Percentiles rank a stretch among this genome's conserved stretches.
phyloP scores from a whole-genome alignment of 768 basidiomycete species.

The Lyophyllum atratum region DNA sequence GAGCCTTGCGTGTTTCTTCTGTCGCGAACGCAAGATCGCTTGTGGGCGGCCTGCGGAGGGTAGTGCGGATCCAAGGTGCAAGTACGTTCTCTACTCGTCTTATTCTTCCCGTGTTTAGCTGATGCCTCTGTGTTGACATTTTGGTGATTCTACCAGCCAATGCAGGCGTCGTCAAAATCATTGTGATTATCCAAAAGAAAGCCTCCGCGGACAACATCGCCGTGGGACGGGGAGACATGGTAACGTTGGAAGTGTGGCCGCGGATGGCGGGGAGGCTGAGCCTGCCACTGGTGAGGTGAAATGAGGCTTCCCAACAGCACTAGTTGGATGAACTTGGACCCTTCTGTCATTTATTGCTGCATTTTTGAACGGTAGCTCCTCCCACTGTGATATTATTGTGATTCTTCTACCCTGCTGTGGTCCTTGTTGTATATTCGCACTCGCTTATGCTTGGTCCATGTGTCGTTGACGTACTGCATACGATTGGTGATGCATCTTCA shows the following conservation, averaged over 20 bases:
- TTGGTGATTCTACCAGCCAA: not conserved
- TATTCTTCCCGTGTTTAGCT: not conserved
- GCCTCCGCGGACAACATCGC: not conserved
- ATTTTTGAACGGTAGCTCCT: no score
- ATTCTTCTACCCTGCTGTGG: no score
- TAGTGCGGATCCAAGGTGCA: constrained; percentile 2
- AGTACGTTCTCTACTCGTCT: not conserved
- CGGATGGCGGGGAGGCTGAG: not conserved
- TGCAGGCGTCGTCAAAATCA: not conserved
- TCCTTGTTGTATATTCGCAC: no score
- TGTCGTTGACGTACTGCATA: no score
- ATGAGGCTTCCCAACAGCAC: no score
- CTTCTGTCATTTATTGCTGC: no score
- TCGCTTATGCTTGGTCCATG: no score
- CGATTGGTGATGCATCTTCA: no score
- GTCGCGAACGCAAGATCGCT: constrained; percentile 8
- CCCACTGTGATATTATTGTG: no score
- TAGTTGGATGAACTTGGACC: no score
- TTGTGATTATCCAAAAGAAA: not conserved
- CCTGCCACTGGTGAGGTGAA: no score
- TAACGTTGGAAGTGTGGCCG: not conserved
- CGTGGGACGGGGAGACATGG: not conserved
- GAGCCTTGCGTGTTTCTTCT: constrained; percentile 1
- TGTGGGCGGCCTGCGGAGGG: not conserved
- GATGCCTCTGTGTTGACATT: not conserved